A percentile compares a stretch with the other conserved stretches of the same genome.
These are phyloP conservation scores for Dispira simplex DNA, from an alignment of 192 early-diverging fungal genomes.

Conservation along the genomic window DNA sequence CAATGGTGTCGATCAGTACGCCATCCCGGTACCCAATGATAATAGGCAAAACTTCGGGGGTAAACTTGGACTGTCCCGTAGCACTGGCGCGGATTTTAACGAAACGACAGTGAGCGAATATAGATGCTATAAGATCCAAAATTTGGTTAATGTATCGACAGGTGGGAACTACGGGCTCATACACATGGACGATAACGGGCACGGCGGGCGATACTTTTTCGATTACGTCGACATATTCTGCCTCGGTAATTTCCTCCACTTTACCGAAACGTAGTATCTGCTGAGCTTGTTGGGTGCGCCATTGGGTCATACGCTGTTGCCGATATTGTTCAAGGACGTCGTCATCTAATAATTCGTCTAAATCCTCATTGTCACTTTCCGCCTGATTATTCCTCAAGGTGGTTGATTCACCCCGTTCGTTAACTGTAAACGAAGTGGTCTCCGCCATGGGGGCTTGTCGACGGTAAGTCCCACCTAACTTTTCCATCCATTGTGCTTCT, in stretches of 20 bases:
- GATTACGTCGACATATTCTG: not conserved
- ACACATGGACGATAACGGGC: conserved; percentile 1
- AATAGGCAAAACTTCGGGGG: conserved; percentile 5
- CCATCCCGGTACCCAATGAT: conserved; percentile 5
- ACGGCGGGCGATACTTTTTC: not conserved
- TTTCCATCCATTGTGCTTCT: not conserved
- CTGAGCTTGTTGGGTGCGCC: not conserved
- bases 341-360: conserved; percentile 4
- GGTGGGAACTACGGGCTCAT: not conserved
- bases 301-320: not conserved
- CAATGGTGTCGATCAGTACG: not conserved
- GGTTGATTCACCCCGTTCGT: not conserved
- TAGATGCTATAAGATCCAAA: not conserved
- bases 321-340: not conserved
- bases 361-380: not conserved
- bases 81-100: conserved; percentile 1
- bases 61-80: not conserved
- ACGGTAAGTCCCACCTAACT: not conserved
- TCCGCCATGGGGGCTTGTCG: not conserved
- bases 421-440: not conserved
- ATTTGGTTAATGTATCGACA: conserved; percentile 1
- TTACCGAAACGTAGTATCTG: not conserved
- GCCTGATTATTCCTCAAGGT: too few species aligned
- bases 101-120: not conserved
- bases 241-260: conserved; percentile 4